Conservation (phyloP, 306 rosid genomes). For the Ziziphus jujuba region DNA sequence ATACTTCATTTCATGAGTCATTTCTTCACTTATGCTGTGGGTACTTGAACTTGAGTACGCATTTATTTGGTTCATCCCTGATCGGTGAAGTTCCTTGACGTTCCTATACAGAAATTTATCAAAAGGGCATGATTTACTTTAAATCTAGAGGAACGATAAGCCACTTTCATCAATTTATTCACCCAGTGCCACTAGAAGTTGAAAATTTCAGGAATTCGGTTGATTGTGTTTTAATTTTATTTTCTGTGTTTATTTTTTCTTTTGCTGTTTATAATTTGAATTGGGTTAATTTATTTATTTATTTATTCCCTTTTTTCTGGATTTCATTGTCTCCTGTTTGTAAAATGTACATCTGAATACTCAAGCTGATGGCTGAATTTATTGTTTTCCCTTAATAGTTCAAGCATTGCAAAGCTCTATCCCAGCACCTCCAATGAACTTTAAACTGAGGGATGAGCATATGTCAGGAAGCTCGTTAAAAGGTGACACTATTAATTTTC, state of each 20-base stretch:
- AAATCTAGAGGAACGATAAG: not conserved
- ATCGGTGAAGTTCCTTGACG: not conserved
- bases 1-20: not conserved
- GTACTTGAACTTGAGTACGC: not conserved
- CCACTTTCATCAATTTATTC: too few relatives aligned
- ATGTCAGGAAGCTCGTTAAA: constrained; percentile 92
- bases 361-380: constrained; percentile 20
- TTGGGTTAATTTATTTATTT: not conserved
- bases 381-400: constrained; percentile 49
- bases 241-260: not conserved
- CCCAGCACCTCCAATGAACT: constrained; percentile 92
- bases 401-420: constrained; percentile 85
- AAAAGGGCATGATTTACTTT: not conserved
- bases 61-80: not conserved
- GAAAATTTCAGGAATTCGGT: not conserved
- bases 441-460: constrained; percentile 85
- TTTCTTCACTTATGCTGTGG: not conserved
- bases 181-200: not conserved
- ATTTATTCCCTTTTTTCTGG: too few relatives aligned
- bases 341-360: constrained; percentile 6
- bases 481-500: constrained; percentile 48
- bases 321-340: not conserved
- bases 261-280: constrained; percentile 13
- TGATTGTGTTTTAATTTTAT: not conserved
- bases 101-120: too few relatives aligned